A percentile compares a stretch with the other conserved stretches of the same genome.
Conservation (phyloP, 2,329 filamentous ascomycete species). For the Gnomoniopsis sp. region DNA sequence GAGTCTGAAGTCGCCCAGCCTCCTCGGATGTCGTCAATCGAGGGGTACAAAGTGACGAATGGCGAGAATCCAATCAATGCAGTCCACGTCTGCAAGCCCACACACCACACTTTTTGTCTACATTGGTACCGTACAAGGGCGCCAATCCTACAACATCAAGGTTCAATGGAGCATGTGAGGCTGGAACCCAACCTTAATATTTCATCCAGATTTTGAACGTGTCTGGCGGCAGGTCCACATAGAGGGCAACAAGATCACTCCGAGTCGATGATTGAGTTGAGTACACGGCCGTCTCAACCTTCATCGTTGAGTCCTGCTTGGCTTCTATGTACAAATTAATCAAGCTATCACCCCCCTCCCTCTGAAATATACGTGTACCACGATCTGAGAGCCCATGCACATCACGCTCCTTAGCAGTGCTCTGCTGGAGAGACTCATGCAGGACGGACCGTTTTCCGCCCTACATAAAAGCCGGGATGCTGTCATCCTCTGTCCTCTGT, state of each 20-base stretch:
- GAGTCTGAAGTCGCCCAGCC: conserved; percentile 23
- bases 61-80: conserved; percentile 28
- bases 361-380: conserved; percentile 5
- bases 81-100: conserved; percentile 31
- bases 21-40: conserved; percentile 23
- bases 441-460: conserved; percentile 35
- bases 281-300: neutral
- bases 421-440: conserved; percentile 29
- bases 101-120: conserved; percentile 24
- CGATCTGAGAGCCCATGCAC: conserved; percentile 16
- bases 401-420: too few species aligned
- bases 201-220: neutral
- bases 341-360: conserved; percentile 11
- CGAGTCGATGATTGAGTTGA: neutral
- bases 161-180: conserved; percentile 7
- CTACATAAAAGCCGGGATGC: conserved; percentile 24
- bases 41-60: conserved; percentile 24
- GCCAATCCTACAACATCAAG: conserved; percentile 6
- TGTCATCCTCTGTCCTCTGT: conserved; percentile 9
- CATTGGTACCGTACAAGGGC: conserved; percentile 20
- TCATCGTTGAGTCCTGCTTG: conserved; percentile 1
- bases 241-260: conserved; percentile 5
- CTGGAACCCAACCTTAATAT: conserved; percentile 5
- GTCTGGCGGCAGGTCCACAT: neutral
- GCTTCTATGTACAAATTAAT: conserved; percentile 5